phyloP scores from a whole-genome alignment of 164 flowering plant genomes.

The Sedum album region DNA sequence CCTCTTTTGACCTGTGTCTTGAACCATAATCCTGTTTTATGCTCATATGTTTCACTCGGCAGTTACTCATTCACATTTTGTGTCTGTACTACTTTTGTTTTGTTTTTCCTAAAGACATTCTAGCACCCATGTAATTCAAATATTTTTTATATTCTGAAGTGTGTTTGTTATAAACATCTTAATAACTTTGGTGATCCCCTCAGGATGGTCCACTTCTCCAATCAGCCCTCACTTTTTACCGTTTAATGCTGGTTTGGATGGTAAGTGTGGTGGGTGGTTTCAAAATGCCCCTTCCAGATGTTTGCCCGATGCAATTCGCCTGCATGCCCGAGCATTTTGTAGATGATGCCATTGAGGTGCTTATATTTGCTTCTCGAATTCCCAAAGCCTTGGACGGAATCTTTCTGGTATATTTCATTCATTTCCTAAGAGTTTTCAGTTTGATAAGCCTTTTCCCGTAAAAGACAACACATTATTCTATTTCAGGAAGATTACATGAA shows the following conservation, averaged over 20 bases:
- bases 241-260: constrained; percentile 89
- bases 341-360: constrained; percentile 95
- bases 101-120: not conserved
- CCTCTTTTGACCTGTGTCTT: no score
- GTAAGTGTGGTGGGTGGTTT: constrained; percentile 81
- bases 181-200: constrained; percentile 1
- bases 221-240: constrained; percentile 77
- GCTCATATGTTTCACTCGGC: not conserved
- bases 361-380: constrained; percentile 81
- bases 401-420: constrained; percentile 43
- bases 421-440: not conserved
- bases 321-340: constrained; percentile 98
- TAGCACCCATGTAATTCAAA: not conserved
- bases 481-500: constrained; percentile 95
- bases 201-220: constrained; percentile 75
- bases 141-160: not conserved
- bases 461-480: not conserved
- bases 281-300: constrained; percentile 81
- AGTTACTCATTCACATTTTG: not conserved
- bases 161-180: not conserved
- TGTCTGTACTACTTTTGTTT: not conserved
- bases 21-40: not conserved
- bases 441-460: not conserved
- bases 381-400: constrained; percentile 87
- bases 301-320: constrained; percentile 88